phyloP scores from a whole-genome alignment of 768 basidiomycete genomes.

The Tylopilus plumbeoviolaceoides region DNA sequence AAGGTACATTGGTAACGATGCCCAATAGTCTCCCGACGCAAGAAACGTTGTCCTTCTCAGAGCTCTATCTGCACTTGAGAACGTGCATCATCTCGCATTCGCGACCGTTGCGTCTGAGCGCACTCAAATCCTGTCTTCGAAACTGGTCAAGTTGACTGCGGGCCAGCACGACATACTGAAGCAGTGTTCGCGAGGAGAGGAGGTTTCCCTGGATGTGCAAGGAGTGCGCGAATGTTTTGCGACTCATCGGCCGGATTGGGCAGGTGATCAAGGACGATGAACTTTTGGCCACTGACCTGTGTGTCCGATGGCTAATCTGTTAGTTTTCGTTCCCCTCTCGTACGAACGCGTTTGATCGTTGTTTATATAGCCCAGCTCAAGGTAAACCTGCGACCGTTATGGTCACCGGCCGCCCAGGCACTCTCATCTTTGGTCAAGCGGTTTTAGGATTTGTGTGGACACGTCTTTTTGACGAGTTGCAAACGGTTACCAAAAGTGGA shows the following conservation, averaged over 20 bases:
- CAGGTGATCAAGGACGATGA: conserved; percentile 56
- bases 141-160: conserved; percentile 38
- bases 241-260: conserved; percentile 69
- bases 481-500: conserved; percentile 25
- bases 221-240: conserved; percentile 83
- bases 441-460: conserved; percentile 78
- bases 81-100: no score
- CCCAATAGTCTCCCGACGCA: no score
- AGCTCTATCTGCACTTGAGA: no score
- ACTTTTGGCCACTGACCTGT: conserved; percentile 48
- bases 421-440: conserved; percentile 48
- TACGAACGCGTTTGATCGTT: not conserved
- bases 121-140: no score
- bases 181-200: conserved; percentile 71
- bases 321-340: conserved; percentile 21
- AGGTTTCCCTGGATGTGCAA: no score
- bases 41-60: no score
- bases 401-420: conserved; percentile 77
- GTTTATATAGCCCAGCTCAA: no score
- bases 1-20: no score
- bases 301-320: no score
- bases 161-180: conserved; percentile 53
- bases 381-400: conserved; percentile 86
- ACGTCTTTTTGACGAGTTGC: conserved; percentile 61
- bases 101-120: no score